Conservation (phyloP, 2,329 filamentous ascomycete species). For the Fusarium hostae region DNA sequence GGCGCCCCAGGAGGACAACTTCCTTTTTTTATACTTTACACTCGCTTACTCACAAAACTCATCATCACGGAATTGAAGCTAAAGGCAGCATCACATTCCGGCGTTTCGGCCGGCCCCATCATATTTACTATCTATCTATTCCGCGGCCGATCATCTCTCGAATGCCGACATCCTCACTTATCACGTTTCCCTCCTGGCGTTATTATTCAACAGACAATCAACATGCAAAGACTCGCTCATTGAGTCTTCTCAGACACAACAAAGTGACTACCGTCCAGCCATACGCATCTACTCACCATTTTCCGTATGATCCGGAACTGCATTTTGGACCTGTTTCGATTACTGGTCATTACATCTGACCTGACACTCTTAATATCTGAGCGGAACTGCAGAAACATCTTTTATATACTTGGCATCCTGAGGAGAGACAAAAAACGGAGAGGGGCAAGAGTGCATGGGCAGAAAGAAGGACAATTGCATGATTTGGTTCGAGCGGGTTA, state of each 20-base stretch:
- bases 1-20: conserved; percentile 35
- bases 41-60: not conserved
- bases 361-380: conserved; percentile 11
- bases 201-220: conserved; percentile 5
- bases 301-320: conserved; percentile 2
- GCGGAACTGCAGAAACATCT: conserved; percentile 2
- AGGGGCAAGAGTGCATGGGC: not conserved
- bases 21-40: conserved; percentile 18
- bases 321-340: not conserved
- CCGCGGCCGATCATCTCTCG: not conserved
- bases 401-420: conserved; percentile 18
- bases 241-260: conserved; percentile 3
- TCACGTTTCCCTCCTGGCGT: conserved; percentile 21
- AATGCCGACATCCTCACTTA: conserved; percentile 1
- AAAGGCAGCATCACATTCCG: not conserved
- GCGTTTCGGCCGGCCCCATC: conserved; percentile 10
- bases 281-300: not conserved
- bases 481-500: conserved; percentile 19
- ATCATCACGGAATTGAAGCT: not conserved
- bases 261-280: not conserved
- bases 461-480: conserved; percentile 9
- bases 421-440: conserved; percentile 15
- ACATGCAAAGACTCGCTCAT: conserved; percentile 19
- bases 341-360: not conserved
- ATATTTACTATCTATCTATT: conserved; percentile 7